Conservation (phyloP, 2,329 filamentous ascomycete genomes). For the Xylariomycetidae sp. region DNA sequence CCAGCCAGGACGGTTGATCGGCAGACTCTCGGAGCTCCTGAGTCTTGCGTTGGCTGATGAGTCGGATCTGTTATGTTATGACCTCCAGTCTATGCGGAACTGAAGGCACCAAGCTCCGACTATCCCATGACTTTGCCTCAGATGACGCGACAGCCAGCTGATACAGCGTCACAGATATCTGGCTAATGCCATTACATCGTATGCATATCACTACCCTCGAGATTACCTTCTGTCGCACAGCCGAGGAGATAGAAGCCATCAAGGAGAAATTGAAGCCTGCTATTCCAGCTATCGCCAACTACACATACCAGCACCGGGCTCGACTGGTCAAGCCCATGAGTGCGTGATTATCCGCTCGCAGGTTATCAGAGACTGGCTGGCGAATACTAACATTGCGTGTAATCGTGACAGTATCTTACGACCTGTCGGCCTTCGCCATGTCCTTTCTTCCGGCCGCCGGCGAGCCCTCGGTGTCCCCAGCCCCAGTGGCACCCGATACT, state of each 20-base stretch:
- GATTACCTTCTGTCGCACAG: conserved; percentile 72
- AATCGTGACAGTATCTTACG: too few relatives aligned
- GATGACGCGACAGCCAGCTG: too few relatives aligned
- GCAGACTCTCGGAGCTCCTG: too few relatives aligned
- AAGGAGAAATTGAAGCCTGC: conserved; percentile 52
- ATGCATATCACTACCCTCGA: conserved; percentile 87
- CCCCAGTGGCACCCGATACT: conserved; percentile 33
- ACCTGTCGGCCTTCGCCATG: conserved; percentile 78
- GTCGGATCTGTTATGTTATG: too few relatives aligned
- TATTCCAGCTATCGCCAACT: conserved; percentile 58
- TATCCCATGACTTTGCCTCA: too few relatives aligned
- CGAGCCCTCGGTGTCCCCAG: conserved; percentile 43
- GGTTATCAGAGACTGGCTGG: too few relatives aligned
- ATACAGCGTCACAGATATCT: conserved; percentile 69
- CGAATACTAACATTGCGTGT: too few relatives aligned
- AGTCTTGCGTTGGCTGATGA: too few relatives aligned
- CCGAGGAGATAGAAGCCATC: conserved; percentile 61
- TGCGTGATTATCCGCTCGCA: too few relatives aligned
- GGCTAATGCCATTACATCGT: conserved; percentile 75
- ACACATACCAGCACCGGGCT: conserved; percentile 62
- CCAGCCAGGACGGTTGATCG: too few relatives aligned
- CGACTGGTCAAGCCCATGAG: conserved; percentile 75
- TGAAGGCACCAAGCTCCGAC: too few relatives aligned
- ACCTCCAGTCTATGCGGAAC: too few relatives aligned
- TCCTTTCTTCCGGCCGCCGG: conserved; percentile 79